These are phyloP conservation scores for Penicillium lagena DNA, from an alignment of 495 filamentous ascomycete species.

Conservation along the genomic window DNA sequence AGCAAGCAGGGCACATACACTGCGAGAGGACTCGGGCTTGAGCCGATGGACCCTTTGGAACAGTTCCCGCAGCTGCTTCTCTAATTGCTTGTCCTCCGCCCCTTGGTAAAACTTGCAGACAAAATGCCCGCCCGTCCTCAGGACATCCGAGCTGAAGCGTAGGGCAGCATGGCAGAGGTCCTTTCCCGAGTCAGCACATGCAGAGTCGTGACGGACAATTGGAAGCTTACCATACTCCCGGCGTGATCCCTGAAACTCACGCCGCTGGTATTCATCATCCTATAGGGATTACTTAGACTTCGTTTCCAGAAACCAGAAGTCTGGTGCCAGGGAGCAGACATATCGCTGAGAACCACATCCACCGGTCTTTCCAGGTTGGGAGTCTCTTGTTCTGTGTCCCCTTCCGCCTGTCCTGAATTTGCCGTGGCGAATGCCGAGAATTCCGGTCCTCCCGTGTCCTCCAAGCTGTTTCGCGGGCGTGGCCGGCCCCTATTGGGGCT, in stretches of 20 bases:
- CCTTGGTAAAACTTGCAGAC: slow-evolving; percentile 98
- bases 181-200: slow-evolving; percentile 33
- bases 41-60: slow-evolving; percentile 75
- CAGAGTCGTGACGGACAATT: background rate
- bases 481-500: slow-evolving; percentile 56
- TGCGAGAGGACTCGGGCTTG: slow-evolving; percentile 86
- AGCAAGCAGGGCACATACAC: slow-evolving; percentile 44
- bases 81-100: slow-evolving; percentile 70
- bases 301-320: slow-evolving; percentile 70
- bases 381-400: too few relatives aligned
- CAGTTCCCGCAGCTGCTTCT: slow-evolving; percentile 61
- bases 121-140: slow-evolving; percentile 79
- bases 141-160: slow-evolving; percentile 72
- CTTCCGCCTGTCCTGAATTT: too few relatives aligned
- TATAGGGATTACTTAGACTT: slow-evolving; percentile 90
- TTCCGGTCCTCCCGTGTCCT: too few relatives aligned
- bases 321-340: slow-evolving; percentile 92
- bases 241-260: slow-evolving; percentile 80
- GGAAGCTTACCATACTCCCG: slow-evolving; percentile 80
- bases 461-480: slow-evolving; percentile 7
- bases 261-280: slow-evolving; percentile 99
- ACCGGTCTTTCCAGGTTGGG: slow-evolving; percentile 48
- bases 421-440: too few relatives aligned
- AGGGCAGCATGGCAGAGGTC: slow-evolving; percentile 85
- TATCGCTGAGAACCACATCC: slow-evolving; percentile 95